Evolutionary conservation across 176 grass and related monocot genomes (phyloP).

Genomic region (Oryza meyeriana): DNA sequence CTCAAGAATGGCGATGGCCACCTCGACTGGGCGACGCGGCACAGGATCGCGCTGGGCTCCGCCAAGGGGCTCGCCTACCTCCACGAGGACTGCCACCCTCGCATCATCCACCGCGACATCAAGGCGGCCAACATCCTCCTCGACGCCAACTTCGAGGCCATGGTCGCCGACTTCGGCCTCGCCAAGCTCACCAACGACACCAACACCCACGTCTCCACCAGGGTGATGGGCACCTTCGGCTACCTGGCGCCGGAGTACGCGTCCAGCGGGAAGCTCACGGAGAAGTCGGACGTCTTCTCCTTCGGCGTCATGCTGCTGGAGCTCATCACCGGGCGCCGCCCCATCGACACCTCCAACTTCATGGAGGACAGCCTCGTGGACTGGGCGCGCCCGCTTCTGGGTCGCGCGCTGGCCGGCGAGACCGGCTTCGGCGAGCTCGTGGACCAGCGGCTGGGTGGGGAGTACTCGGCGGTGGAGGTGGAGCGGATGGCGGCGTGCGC

Average conservation of each 20-base stretch:
- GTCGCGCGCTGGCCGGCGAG: background rate
- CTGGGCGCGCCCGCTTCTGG: conserved; percentile 45
- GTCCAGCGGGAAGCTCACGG: conserved; percentile 44
- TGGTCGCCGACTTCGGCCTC: conserved; percentile 56
- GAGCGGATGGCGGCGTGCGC: conserved; percentile 50
- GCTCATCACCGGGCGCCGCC: conserved; percentile 47
- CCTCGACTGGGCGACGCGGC: conserved; percentile 65
- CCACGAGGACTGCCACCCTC: conserved; percentile 77
- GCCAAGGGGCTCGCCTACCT: conserved; percentile 83
- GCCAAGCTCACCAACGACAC: conserved; percentile 55
- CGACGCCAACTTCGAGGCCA: conserved; percentile 53
- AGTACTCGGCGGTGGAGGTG: conserved; percentile 30
- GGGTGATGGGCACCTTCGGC: conserved; percentile 65
- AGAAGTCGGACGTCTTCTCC: conserved; percentile 62
- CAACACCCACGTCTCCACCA: conserved; percentile 56
- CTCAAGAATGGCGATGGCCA: background rate
- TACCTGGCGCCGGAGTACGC: conserved; percentile 15
- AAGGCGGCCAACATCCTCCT: conserved; percentile 58
- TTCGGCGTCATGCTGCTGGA: conserved; percentile 69
- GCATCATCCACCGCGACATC: conserved; percentile 67
- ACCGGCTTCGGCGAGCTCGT: conserved; percentile 27
- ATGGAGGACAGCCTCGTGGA: conserved; percentile 73
- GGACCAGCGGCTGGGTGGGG: conserved; percentile 28
- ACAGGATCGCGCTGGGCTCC: conserved; percentile 69
- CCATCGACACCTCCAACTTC: conserved; percentile 33